Evolutionary conservation across 257 asterid species (phyloP), one percentile per base, ranked within the genome.

Genomic region (Solanum gracilifrons): DNA sequence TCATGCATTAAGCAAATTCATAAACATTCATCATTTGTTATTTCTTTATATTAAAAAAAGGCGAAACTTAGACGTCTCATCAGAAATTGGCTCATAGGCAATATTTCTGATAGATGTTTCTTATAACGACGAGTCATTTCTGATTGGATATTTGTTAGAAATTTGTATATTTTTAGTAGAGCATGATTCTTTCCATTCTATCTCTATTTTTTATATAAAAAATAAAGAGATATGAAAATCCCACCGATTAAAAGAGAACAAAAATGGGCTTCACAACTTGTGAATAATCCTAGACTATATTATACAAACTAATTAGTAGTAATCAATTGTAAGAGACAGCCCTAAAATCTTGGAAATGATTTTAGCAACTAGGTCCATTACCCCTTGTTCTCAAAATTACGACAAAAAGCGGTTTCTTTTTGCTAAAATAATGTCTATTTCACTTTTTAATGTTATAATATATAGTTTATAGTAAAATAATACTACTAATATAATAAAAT

Each of bases 261-360:
- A n/a, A 76, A 39, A 77, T 79, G 27, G 39, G 12, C 1, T 25
- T 27, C 66, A 43, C 9, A 25, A 43, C 39, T 27, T 79, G 6
- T 43, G 4, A 3, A 80, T 46, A 80, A 46, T 80, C 27, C 85
- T 29, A 80, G 12, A 7, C 15, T 27, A 80, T 39, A 39, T 1
- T 13, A 76, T 68, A 32, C 79, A 32, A 71, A 71, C 4, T 31
- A 37, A 75, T 5, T 77, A 41, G 41, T 75, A 20, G 58, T 23
- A 73, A 39, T 39, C 33, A 37, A 37, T 35, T 35, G 58, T 13
- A 41, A 77, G 5, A 77, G 84, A 79, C 37, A 46, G n/a, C 29
- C 39, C 68, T 43, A 9, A n/a, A 80, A 80, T 77, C 80, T 85
- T 66, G 80, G 87, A 85, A 84, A 85, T 85, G 66, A 85, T 85